A percentile compares a stretch with the other conserved stretches of the same genome.
phyloP scores from a whole-genome alignment of 306 rosid genomes.

The Dicorynia guianensis region DNA sequence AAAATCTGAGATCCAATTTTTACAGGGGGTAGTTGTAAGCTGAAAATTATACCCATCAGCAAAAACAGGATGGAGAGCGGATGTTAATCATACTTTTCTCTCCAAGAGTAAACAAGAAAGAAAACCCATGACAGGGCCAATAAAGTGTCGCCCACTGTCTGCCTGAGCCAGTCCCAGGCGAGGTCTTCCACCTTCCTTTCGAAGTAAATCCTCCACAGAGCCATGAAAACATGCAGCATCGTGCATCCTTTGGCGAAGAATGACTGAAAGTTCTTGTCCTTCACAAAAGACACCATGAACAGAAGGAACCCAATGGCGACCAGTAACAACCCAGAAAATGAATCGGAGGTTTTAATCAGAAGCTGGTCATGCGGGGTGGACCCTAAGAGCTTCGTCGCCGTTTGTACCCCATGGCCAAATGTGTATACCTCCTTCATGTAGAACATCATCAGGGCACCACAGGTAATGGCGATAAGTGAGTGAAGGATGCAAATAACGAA shows the following conservation, averaged over 20 bases:
- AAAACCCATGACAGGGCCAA: conserved; percentile 88
- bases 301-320: conserved; percentile 83
- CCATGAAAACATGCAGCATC: conserved; percentile 78
- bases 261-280: conserved; percentile 75
- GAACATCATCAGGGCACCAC: conserved; percentile 93
- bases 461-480: conserved; percentile 64
- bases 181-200: conserved; percentile 88
- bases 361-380: conserved; percentile 96
- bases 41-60: conserved; percentile 28
- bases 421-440: conserved; percentile 86
- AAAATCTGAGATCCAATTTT: conserved; percentile 41
- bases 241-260: conserved; percentile 89
- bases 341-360: conserved; percentile 87
- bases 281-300: conserved; percentile 88
- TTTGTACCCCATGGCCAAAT: conserved; percentile 76
- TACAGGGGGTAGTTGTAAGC: conserved; percentile 42
- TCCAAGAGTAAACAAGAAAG: conserved; percentile 87
- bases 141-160: conserved; percentile 82
- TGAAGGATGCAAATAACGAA: conserved; percentile 82
- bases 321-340: conserved; percentile 87
- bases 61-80: background rate
- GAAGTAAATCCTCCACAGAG: conserved; percentile 81
- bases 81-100: conserved; percentile 85
- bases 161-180: conserved; percentile 93
- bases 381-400: conserved; percentile 79